Conservation (phyloP, 2,329 filamentous ascomycete genomes). For the Canariomyces notabilis region DNA sequence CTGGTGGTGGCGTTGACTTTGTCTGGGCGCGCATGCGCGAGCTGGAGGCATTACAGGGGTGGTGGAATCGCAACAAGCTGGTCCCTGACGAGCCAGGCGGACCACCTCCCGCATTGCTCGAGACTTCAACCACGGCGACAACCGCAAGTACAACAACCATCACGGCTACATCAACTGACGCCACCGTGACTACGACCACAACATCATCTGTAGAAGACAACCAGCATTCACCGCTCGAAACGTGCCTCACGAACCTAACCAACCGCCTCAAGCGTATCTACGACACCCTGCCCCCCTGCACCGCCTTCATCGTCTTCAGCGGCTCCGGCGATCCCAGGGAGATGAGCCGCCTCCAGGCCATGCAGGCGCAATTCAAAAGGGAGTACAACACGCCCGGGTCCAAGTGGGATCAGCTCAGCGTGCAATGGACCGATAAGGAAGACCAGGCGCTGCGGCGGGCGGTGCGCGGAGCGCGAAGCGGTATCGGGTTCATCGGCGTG, state of each 20-base stretch:
- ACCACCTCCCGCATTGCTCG: constrained; percentile 15
- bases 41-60: constrained; percentile 60
- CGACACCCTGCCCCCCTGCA: constrained; percentile 57
- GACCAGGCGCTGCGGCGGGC: constrained; percentile 58
- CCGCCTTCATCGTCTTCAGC: constrained; percentile 59
- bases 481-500: constrained; percentile 60
- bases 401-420: constrained; percentile 62
- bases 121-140: neutral
- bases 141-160: too few relatives aligned
- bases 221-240: constrained; percentile 36
- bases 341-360: constrained; percentile 56
- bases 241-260: constrained; percentile 42
- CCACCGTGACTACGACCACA: neutral
- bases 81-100: constrained; percentile 28
- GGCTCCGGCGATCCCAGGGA: constrained; percentile 64
- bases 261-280: constrained; percentile 52
- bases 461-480: constrained; percentile 52
- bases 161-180: neutral
- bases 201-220: neutral
- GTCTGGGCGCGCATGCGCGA: constrained; percentile 62
- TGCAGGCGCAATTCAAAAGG: constrained; percentile 56
- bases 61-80: constrained; percentile 58
- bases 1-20: constrained; percentile 59
- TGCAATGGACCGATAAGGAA: constrained; percentile 64
- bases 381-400: constrained; percentile 60